Base-by-base conservation (phyloP, 306 rosid species). In the Heteromeles arbutifolia region DNA sequence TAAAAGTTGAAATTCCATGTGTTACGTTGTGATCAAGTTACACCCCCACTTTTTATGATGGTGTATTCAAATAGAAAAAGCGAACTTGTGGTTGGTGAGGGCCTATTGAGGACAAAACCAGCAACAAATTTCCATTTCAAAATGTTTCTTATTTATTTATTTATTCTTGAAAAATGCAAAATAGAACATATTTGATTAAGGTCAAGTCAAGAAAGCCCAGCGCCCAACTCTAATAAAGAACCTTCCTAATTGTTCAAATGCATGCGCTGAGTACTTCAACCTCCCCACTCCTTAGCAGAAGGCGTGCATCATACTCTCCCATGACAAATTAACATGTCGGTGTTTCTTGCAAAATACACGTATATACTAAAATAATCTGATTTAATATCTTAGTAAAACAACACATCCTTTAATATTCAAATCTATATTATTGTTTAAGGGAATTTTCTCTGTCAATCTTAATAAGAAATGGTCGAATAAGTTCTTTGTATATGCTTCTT, bases 201-300 rank as follows among this genome's bases (percentile, higher is more conserved):
- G 66, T 41, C 31, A 11, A 72, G 86, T 85, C 89, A 85, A 87
- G 76, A 87, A 87, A 76, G 76, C 53, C 63, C 81, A 70, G 83
- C 86, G 76, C 71, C 80, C 77, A 70, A 80, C 80, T 26, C 69
- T 24, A 59, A 65, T 54, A 24, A 17, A 32, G 82, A 80, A 72
- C 25, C 73, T 70, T 76, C 74, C 57, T 37, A 19, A 29, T 61
- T 78, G 85, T 82, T 80, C 69, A 80, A 58, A 78, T 87, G 71
- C 80, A 78, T 84, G 71, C 80, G 66, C 37, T 48, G 81, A 73
- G 64, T 74, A 74, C 71, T 79, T 15, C 74, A 12, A 57, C 19
- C 21, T n/a, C 67, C 11, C 53, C 18, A 18, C 11, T 39, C 4
- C 29, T 6, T 28, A n/a, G 32, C 14, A 4, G 1, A n/a, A 72